Conservation (phyloP, 352 stramenopile species). For the Phytophthora citrophthora region DNA sequence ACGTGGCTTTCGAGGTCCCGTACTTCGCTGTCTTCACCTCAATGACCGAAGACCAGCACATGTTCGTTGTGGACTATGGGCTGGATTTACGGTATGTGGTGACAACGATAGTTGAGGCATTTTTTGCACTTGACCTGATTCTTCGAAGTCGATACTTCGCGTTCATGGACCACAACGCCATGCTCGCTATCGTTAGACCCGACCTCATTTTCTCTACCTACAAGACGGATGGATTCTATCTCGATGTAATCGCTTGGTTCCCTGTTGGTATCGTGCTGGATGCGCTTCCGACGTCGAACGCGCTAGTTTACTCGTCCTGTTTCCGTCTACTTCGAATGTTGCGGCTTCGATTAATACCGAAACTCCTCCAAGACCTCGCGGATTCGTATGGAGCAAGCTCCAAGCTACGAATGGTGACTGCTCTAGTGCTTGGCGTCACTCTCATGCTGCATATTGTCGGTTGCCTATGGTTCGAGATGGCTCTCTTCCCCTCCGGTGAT, state of each 20-base stretch:
- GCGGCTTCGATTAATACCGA: conserved; percentile 44
- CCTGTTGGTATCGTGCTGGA: conserved; percentile 57
- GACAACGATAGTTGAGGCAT: conserved; percentile 44
- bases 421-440: conserved; percentile 55
- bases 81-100: conserved; percentile 37
- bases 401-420: conserved; percentile 46
- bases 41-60: conserved; percentile 48
- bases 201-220: conserved; percentile 62
- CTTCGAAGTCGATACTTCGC: conserved; percentile 43
- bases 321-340: conserved; percentile 55
- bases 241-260: conserved; percentile 53
- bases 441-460: conserved; percentile 58
- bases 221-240: conserved; percentile 57
- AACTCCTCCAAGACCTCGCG: conserved; percentile 49
- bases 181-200: conserved; percentile 58
- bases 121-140: conserved; percentile 49
- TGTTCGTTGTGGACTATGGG: conserved; percentile 47
- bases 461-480: conserved; percentile 73
- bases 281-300: conserved; percentile 14
- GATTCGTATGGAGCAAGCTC: conserved; percentile 68
- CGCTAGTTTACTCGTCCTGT: conserved; percentile 43
- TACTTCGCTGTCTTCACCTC: conserved; percentile 76
- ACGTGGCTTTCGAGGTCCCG: conserved; percentile 65
- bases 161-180: conserved; percentile 61
- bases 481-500: conserved; percentile 5